Evolutionary conservation across 164 flowering plant species (phyloP), one percentile per base, ranked within the genome.

Genomic region (Berberis thunbergii): DNA sequence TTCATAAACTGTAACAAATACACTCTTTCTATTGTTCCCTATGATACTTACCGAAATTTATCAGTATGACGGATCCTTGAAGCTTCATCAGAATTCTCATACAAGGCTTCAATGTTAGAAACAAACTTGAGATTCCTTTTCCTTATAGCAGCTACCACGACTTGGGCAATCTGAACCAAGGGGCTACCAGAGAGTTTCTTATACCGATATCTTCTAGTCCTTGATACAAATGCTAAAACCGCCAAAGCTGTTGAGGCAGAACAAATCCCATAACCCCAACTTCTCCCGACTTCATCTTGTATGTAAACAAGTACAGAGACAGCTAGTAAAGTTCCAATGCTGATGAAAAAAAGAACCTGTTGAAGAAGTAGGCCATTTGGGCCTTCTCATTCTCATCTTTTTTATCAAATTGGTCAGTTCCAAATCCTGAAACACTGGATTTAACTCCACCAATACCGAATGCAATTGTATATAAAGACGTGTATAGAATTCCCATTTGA

Each of bases 371-470:
- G 26, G 26, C 76, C 94, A 86, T 83, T 50, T 84, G 84, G 7
- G 84, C 64, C 64, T 80, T 86, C 68, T 88, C 96, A 64, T 78
- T 79, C 39, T 80, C 80, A 11, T 84, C 86, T 43, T 74, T 85
- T 43, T 82, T 93, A n/a, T 88, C 96, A 57, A 91, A 88, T 50
- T 91, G 97, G 59, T 91, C 97, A 0, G 84, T 73, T 55, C 97
- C 95, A 58, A 91, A 91, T 48, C 91, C 96, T 39, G 95, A 86
- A 2, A 91, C 87, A 42, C 93, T 83, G 0, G 97, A 91, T 62
- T 88, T 88, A 2, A 91, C 73, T 64, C 97, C 95, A 4, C 95
- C 97, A 0, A 86, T 88, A 6, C 97, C 97, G 2, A 91, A 57
- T 38, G 96, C 86, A 4, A 86, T 81, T 4, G 83, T 55, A 67